phyloP scores from a whole-genome alignment of 2,329 filamentous ascomycete species.

The Fusarium proliferatum region DNA sequence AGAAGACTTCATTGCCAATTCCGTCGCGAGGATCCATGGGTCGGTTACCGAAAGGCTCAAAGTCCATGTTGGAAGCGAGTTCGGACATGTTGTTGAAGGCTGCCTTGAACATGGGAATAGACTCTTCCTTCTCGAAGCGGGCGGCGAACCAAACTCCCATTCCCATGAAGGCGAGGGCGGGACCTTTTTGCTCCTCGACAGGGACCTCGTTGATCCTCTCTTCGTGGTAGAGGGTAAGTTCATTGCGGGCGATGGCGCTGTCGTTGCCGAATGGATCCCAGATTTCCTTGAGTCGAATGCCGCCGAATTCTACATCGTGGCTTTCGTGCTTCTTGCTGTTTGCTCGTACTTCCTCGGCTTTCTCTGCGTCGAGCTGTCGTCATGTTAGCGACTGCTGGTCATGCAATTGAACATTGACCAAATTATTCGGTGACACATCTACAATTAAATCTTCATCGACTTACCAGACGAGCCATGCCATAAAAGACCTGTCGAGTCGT shows the following conservation, averaged over 20 bases:
- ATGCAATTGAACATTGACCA: not conserved
- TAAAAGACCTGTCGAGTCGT: slow-evolving; percentile 70
- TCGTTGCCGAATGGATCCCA: slow-evolving; percentile 67
- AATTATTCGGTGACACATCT: not conserved
- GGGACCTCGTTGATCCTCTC: slow-evolving; percentile 24
- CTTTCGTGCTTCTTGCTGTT: slow-evolving; percentile 34
- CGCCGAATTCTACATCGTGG: slow-evolving; percentile 35
- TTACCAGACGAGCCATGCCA: slow-evolving; percentile 52
- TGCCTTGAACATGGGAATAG: slow-evolving; percentile 23
- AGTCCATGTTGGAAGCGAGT: slow-evolving; percentile 26
- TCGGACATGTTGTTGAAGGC: slow-evolving; percentile 37
- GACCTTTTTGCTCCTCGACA: slow-evolving; percentile 35
- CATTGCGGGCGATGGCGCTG: slow-evolving; percentile 23
- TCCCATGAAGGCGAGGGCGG: slow-evolving; percentile 40
- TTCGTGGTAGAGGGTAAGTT: slow-evolving; percentile 37
- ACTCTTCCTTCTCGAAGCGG: slow-evolving; percentile 30
- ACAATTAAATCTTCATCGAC: not conserved
- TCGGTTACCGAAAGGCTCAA: slow-evolving; percentile 30
- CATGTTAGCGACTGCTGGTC: slow-evolving; percentile 4
- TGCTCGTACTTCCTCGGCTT: slow-evolving; percentile 19
- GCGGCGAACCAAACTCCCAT: slow-evolving; percentile 44
- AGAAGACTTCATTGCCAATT: slow-evolving; percentile 45
- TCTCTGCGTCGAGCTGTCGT: slow-evolving; percentile 35
- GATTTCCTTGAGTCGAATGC: slow-evolving; percentile 54
- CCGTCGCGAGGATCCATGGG: slow-evolving; percentile 44